phyloP scores from a whole-genome alignment of 176 grass and related monocot species.

The Neostapfia colusana region DNA sequence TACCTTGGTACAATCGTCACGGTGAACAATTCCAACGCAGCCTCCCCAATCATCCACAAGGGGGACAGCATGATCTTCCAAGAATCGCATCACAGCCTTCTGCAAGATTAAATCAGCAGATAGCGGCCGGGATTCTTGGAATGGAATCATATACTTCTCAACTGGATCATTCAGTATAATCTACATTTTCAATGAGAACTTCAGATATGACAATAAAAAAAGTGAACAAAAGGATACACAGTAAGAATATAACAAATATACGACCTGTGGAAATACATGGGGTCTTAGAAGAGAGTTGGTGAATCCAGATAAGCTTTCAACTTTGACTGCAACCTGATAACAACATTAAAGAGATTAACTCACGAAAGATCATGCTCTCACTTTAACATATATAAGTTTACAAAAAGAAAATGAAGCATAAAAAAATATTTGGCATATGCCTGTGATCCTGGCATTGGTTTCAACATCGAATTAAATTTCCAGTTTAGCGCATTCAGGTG shows the following conservation, averaged over 20 bases:
- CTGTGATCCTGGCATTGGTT: background rate
- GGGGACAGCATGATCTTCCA: slow-evolving; percentile 60
- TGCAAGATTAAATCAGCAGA: slow-evolving; percentile 51
- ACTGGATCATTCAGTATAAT: slow-evolving; percentile 85
- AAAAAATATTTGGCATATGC: background rate
- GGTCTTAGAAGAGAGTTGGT: slow-evolving; percentile 62
- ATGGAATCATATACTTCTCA: slow-evolving; percentile 88
- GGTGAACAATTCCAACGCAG: slow-evolving; percentile 80
- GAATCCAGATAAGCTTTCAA: slow-evolving; percentile 83
- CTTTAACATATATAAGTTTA: slow-evolving; percentile 16
- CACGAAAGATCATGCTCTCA: slow-evolving; percentile 9
- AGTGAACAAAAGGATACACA: slow-evolving; percentile 18
- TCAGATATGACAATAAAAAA: slow-evolving; percentile 22
- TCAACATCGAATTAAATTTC: background rate
- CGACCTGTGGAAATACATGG: slow-evolving; percentile 66
- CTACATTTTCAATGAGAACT: slow-evolving; percentile 38
- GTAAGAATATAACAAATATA: slow-evolving; percentile 1
- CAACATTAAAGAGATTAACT: slow-evolving; percentile 34
- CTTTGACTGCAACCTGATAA: slow-evolving; percentile 71
- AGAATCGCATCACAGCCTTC: slow-evolving; percentile 72
- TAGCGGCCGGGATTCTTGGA: slow-evolving; percentile 66
- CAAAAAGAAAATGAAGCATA: background rate
- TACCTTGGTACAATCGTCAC: slow-evolving; percentile 72
- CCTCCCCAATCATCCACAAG: slow-evolving; percentile 86
- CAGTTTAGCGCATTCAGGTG: slow-evolving; percentile 23